Conservation (phyloP, 2,329 filamentous ascomycete genomes). For the Polychaeton citri region DNA sequence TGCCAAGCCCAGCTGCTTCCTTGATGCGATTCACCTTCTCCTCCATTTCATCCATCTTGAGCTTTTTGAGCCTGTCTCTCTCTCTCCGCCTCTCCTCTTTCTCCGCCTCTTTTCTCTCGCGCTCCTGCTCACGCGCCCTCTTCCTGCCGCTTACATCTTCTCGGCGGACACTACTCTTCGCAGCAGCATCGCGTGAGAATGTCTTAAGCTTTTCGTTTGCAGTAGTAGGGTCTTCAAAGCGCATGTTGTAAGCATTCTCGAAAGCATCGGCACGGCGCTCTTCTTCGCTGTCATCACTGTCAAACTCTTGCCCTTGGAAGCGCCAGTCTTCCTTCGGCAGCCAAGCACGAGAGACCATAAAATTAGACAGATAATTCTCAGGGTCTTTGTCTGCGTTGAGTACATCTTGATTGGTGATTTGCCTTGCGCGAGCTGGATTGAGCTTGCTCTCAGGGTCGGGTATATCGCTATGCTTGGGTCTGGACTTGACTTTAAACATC, state of each 20-base stretch:
- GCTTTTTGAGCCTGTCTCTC: conserved; percentile 66
- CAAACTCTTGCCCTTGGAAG: conserved; percentile 57
- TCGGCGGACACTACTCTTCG: conserved; percentile 70
- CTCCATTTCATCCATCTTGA: conserved; percentile 85
- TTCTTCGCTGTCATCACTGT: conserved; percentile 78
- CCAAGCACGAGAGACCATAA: conserved; percentile 87
- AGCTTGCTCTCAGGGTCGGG: conserved; percentile 15
- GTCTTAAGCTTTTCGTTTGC: conserved; percentile 79
- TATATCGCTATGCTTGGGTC: conserved; percentile 13
- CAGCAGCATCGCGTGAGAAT: conserved; percentile 68
- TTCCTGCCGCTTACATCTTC: conserved; percentile 74
- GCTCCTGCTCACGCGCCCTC: conserved; percentile 65
- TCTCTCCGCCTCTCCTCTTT: conserved; percentile 66
- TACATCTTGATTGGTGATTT: conserved; percentile 48
- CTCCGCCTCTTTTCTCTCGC: conserved; percentile 63
- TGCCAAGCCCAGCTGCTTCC: conserved; percentile 66
- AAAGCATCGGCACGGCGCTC: conserved; percentile 69
- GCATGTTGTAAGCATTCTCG: conserved; percentile 87
- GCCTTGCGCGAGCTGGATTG: conserved; percentile 12
- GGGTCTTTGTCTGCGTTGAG: conserved; percentile 74
- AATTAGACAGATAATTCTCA: conserved; percentile 87
- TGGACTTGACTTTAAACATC: conserved; percentile 56
- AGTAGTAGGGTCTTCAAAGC: conserved; percentile 83
- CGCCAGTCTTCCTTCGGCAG: conserved; percentile 51
- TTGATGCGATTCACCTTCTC: conserved; percentile 78